phyloP scores from a whole-genome alignment of 495 filamentous ascomycete genomes.

The Xylaria cubensis region DNA sequence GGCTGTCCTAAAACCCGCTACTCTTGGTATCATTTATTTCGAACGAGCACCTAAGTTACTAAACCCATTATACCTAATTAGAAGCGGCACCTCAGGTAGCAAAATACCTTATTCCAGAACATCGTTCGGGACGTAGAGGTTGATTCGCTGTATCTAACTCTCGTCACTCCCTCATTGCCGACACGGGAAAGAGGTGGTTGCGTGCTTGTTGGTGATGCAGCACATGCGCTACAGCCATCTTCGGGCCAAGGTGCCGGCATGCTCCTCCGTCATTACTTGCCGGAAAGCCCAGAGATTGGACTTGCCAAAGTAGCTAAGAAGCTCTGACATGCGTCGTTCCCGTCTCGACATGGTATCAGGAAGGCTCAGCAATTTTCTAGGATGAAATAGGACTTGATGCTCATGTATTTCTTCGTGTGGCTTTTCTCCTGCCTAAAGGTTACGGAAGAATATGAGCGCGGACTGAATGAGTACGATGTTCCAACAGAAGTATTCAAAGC shows the following conservation, averaged over 20 bases:
- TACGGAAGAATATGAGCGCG: constrained; percentile 8
- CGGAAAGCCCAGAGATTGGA: neutral
- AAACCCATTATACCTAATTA: constrained; percentile 28
- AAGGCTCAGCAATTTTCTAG: constrained; percentile 25
- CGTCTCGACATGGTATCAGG: constrained; percentile 24
- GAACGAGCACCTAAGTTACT: neutral
- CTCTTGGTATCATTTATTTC: neutral
- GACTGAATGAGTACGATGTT: constrained; percentile 21
- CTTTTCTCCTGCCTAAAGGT: constrained; percentile 17
- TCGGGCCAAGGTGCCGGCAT: constrained; percentile 44
- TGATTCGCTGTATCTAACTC: constrained; percentile 60
- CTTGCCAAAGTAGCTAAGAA: neutral
- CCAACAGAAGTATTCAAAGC: constrained; percentile 17
- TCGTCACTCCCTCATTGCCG: constrained; percentile 52
- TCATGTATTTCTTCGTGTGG: constrained; percentile 29
- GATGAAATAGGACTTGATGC: constrained; percentile 28
- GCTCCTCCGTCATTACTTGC: constrained; percentile 30
- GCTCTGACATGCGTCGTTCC: constrained; percentile 20
- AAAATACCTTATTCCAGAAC: constrained; percentile 55
- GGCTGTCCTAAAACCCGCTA: neutral
- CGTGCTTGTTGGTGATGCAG: constrained; percentile 54
- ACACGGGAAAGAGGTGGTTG: constrained; percentile 34
- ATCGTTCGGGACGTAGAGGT: constrained; percentile 51
- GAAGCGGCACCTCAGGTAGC: constrained; percentile 55
- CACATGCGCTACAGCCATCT: constrained; percentile 52